Percentiles rank a stretch among this genome's conserved stretches.
Conservation (phyloP, 2,329 filamentous ascomycete genomes). For the Niveomyces coronatus region DNA sequence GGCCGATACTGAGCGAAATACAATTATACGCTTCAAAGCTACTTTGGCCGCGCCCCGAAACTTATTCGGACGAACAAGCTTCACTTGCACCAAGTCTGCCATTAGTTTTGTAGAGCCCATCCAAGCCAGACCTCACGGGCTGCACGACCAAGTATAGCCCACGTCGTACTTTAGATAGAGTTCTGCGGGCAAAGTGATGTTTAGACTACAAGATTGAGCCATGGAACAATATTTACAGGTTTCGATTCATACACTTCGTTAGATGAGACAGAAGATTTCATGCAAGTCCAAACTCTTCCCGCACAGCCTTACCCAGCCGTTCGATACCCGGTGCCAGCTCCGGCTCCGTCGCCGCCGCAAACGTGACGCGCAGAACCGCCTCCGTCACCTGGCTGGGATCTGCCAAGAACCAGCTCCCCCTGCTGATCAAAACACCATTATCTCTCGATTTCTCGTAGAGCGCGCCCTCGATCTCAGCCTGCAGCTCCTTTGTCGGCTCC, state of each 20-base stretch:
- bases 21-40: too few relatives aligned
- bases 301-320: conserved; percentile 5
- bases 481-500: conserved; percentile 3
- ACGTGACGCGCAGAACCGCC: conserved; percentile 77
- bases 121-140: too few relatives aligned
- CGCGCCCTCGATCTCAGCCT: conserved; percentile 56
- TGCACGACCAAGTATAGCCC: too few relatives aligned
- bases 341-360: conserved; percentile 52
- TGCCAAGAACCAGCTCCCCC: conserved; percentile 77
- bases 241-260: too few relatives aligned
- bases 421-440: conserved; percentile 62
- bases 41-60: too few relatives aligned
- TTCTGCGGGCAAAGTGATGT: too few relatives aligned
- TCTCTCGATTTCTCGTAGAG: conserved; percentile 64
- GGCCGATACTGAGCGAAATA: too few relatives aligned
- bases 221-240: too few relatives aligned
- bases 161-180: too few relatives aligned
- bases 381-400: conserved; percentile 46
- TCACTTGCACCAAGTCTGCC: not conserved
- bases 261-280: not conserved
- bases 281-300: conserved; percentile 5
- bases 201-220: too few relatives aligned
- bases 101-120: too few relatives aligned
- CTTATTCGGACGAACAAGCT: too few relatives aligned
- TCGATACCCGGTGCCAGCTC: conserved; percentile 8